These are phyloP conservation scores for Vigna nakashimae DNA, from an alignment of 306 rosid genomes.

Conservation along the genomic window DNA sequence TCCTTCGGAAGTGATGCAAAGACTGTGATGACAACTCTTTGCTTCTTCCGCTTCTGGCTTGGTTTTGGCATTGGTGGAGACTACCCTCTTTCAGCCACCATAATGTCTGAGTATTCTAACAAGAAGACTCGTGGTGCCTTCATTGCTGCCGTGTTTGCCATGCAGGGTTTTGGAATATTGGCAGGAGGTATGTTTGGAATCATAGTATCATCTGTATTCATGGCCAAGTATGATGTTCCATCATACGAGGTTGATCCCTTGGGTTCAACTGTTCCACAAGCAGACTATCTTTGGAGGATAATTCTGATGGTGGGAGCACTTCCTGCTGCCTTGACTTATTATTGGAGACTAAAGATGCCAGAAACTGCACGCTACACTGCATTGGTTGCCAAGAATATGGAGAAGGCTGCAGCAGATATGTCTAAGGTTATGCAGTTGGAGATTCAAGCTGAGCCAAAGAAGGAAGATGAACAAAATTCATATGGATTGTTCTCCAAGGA, in stretches of 20 bases:
- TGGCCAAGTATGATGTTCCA: conserved; percentile 52
- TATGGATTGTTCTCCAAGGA: conserved; percentile 64
- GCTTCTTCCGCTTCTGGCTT: conserved; percentile 84
- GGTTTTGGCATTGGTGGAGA: conserved; percentile 88
- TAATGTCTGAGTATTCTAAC: conserved; percentile 40
- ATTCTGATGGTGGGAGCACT: conserved; percentile 75
- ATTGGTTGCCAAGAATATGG: conserved; percentile 66
- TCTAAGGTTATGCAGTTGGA: conserved; percentile 71
- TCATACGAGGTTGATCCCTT: conserved; percentile 51
- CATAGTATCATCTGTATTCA: conserved; percentile 49
- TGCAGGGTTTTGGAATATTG: conserved; percentile 87
- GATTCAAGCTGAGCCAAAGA: conserved; percentile 46
- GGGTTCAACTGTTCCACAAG: conserved; percentile 68
- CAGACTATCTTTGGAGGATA: conserved; percentile 74
- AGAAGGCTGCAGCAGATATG: conserved; percentile 71
- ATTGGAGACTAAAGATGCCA: conserved; percentile 77
- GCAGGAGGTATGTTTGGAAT: conserved; percentile 73
- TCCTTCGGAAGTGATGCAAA: conserved; percentile 64
- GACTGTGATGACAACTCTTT: conserved; percentile 70
- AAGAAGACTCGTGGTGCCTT: conserved; percentile 42
- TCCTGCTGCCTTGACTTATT: conserved; percentile 72
- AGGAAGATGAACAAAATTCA: conserved; percentile 26
- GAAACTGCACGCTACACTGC: conserved; percentile 87
- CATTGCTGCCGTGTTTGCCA: conserved; percentile 82
- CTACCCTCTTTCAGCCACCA: conserved; percentile 85